A percentile compares a stretch with the other conserved stretches of the same genome.
Conservation (phyloP, 2,329 filamentous ascomycete species). For the Atkinsonella texensis region DNA sequence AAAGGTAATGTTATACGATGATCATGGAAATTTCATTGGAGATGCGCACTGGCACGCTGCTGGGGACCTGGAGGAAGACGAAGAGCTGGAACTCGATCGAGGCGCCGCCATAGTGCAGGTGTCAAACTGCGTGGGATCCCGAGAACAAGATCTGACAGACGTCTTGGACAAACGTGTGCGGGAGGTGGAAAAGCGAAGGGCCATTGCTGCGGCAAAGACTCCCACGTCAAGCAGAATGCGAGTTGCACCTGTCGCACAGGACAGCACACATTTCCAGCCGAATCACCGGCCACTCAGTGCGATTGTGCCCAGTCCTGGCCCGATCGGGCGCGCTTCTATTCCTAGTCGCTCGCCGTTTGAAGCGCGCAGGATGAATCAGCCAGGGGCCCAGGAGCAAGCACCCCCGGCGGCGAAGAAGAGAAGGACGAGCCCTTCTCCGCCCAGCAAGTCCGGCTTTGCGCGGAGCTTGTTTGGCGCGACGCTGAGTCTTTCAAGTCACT, state of each 20-base stretch:
- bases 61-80: constrained; percentile 61
- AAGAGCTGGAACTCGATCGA: constrained; percentile 69
- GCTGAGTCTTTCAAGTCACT: constrained; percentile 17
- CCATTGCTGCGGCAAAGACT: constrained; percentile 28
- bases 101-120: constrained; percentile 71
- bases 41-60: constrained; percentile 70
- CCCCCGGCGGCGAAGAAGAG: constrained; percentile 17
- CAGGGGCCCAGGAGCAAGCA: constrained; percentile 6
- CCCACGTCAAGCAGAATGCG: constrained; percentile 9
- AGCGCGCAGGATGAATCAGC: constrained; percentile 13
- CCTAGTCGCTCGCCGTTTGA: constrained; percentile 23
- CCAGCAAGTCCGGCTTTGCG: constrained; percentile 22
- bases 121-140: constrained; percentile 57
- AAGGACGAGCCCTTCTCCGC: constrained; percentile 18
- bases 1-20: constrained; percentile 81
- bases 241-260: constrained; percentile 9
- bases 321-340: constrained; percentile 21
- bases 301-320: constrained; percentile 18
- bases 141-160: constrained; percentile 66
- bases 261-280: constrained; percentile 22
- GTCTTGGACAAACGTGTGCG: constrained; percentile 58
- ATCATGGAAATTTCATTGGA: constrained; percentile 66
- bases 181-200: constrained; percentile 38
- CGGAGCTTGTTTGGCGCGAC: constrained; percentile 23
- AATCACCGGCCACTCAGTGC: constrained; percentile 32